Conservation (phyloP, 2,329 filamentous ascomycete species). For the Pseudogymnoascus verrucosus region DNA sequence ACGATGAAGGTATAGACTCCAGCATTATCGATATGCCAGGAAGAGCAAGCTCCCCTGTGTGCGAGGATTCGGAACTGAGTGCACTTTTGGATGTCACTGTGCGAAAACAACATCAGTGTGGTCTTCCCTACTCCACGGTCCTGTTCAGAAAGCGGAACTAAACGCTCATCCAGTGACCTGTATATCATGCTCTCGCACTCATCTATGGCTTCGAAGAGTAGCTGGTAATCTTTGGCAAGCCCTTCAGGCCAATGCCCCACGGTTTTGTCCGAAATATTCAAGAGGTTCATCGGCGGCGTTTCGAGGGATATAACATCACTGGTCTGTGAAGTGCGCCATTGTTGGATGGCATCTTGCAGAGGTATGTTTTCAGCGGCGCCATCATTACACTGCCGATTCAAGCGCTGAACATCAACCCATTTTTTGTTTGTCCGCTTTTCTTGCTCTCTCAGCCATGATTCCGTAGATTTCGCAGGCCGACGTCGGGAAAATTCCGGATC, state of each 20-base stretch:
- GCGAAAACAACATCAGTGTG: neutral
- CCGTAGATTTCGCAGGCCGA: neutral
- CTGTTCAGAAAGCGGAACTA: neutral
- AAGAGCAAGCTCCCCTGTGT: conserved; percentile 7
- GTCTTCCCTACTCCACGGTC: conserved; percentile 9
- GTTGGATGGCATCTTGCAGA: neutral
- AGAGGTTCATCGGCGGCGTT: neutral
- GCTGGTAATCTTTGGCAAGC: conserved; percentile 8
- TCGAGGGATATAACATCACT: neutral
- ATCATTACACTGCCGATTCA: neutral
- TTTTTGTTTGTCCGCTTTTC: neutral
- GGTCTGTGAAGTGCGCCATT: neutral
- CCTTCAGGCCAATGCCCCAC: conserved; percentile 10
- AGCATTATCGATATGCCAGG: conserved; percentile 11
- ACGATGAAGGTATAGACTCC: conserved; percentile 10
- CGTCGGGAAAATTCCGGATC: conserved; percentile 3
- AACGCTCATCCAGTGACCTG: neutral
- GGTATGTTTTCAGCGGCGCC: conserved; percentile 4
- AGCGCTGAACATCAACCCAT: conserved; percentile 3
- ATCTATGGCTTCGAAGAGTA: conserved; percentile 10
- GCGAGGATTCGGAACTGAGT: conserved; percentile 11
- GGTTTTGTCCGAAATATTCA: conserved; percentile 7
- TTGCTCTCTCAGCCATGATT: conserved; percentile 4
- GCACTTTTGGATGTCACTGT: conserved; percentile 10
- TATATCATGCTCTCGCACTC: conserved; percentile 6